A percentile compares a stretch with the other conserved stretches of the same genome.
Evolutionary conservation across 208 protist genomes (phyloP).

Genomic region (Herpetomonas samuelpessoai): DNA sequence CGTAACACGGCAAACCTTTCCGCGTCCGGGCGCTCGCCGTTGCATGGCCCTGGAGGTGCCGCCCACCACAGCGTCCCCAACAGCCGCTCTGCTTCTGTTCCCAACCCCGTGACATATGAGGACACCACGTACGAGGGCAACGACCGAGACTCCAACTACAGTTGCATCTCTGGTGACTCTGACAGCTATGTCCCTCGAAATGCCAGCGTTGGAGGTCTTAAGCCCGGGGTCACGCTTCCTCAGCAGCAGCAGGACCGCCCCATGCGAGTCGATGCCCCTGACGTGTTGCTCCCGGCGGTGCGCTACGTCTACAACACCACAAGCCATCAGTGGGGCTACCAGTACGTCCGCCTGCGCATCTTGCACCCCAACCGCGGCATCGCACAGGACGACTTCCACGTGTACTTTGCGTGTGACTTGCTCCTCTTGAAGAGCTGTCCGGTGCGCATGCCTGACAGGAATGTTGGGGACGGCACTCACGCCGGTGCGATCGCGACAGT

Average conservation of each 20-base stretch:
- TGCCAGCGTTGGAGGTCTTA: not conserved
- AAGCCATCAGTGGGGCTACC: slow-evolving; percentile 25
- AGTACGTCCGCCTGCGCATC: slow-evolving; percentile 33
- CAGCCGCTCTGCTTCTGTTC: not conserved
- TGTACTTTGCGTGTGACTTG: slow-evolving; percentile 43
- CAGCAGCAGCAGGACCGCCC: not conserved
- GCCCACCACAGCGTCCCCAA: not conserved
- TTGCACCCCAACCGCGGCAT: slow-evolving; percentile 42
- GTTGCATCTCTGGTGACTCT: not conserved
- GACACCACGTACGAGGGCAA: not conserved
- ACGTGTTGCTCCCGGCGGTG: slow-evolving; percentile 18
- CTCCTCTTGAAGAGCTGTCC: slow-evolving; percentile 14
- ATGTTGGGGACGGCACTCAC: not conserved
- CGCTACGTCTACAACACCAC: slow-evolving; percentile 29
- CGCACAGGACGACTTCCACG: slow-evolving; percentile 48
- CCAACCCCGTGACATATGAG: not conserved
- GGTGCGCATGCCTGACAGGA: not conserved
- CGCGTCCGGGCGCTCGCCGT: not conserved
- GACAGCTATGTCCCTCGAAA: slow-evolving; percentile 1
- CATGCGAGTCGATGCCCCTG: slow-evolving; percentile 12
- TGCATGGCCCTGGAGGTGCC: not conserved
- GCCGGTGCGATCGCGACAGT: not conserved
- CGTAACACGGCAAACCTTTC: not conserved
- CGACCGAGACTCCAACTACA: not conserved
- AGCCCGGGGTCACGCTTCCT: not conserved